A percentile compares a stretch with the other conserved stretches of the same genome.
Conservation (phyloP, 2,329 filamentous ascomycete genomes). For the Hypoxylon sp. region DNA sequence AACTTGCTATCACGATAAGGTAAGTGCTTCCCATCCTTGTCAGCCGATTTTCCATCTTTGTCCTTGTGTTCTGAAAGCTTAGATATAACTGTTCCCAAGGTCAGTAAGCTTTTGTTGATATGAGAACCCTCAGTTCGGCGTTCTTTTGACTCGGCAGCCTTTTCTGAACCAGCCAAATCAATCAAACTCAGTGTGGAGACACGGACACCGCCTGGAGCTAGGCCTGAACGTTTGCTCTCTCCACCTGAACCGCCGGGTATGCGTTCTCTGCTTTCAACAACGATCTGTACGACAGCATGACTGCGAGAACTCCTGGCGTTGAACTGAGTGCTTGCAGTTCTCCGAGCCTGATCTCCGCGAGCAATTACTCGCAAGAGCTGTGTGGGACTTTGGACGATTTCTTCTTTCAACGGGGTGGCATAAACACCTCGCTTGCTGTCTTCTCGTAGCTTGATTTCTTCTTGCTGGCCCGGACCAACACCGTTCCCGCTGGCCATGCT, state of each 20-base stretch:
- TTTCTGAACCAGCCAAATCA: constrained; percentile 95
- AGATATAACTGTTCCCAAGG: constrained; percentile 93
- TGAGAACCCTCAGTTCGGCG: constrained; percentile 94
- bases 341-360: constrained; percentile 88
- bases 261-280: constrained; percentile 95
- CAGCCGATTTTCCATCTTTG: constrained; percentile 78
- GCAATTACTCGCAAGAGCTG: constrained; percentile 96
- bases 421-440: constrained; percentile 97
- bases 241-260: constrained; percentile 69
- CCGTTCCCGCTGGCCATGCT: constrained; percentile 77
- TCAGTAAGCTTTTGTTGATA: constrained; percentile 98
- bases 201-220: constrained; percentile 88
- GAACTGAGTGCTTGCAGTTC: constrained; percentile 96
- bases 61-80: constrained; percentile 92
- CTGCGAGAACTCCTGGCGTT: constrained; percentile 96
- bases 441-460: constrained; percentile 97
- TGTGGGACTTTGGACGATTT: constrained; percentile 98
- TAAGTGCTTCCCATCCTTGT: constrained; percentile 91
- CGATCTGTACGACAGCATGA: constrained; percentile 98
- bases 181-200: constrained; percentile 97
- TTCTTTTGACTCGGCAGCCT: constrained; percentile 95
- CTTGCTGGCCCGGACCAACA: constrained; percentile 72
- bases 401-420: constrained; percentile 94
- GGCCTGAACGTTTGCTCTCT: constrained; percentile 76
- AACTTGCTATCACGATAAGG: constrained; percentile 98